Conservation (phyloP, 495 filamentous ascomycete genomes). For the Stereocaulon alpinum region DNA sequence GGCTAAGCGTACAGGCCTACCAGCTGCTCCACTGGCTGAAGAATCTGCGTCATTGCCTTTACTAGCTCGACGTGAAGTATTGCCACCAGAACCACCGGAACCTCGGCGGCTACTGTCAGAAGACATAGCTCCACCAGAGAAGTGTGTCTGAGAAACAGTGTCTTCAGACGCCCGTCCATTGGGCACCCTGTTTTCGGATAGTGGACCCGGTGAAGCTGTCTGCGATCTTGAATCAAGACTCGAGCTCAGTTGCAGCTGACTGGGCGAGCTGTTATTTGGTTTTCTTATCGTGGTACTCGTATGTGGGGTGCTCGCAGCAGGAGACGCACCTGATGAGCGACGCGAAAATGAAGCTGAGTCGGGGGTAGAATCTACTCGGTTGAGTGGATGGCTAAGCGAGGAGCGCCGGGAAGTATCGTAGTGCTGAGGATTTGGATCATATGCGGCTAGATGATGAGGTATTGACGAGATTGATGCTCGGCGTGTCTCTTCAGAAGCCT, state of each 20-base stretch:
- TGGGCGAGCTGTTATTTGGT: constrained; percentile 23
- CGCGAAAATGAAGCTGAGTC: constrained; percentile 19
- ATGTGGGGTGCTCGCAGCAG: constrained; percentile 10
- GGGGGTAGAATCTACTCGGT: constrained; percentile 8
- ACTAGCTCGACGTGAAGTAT: constrained; percentile 15
- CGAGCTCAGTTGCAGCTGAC: constrained; percentile 24
- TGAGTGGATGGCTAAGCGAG: constrained; percentile 16
- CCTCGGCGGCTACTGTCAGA: constrained; percentile 3
- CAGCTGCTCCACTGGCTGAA: constrained; percentile 3
- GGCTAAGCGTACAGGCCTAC: constrained; percentile 7
- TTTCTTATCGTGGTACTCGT: constrained; percentile 16
- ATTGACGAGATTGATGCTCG: constrained; percentile 14
- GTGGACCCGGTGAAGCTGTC: constrained; percentile 2
- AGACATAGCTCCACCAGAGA: neutral
- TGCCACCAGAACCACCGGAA: constrained; percentile 12
- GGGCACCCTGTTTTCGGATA: constrained; percentile 19
- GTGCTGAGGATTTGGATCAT: constrained; percentile 3
- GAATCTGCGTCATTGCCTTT: constrained; percentile 19
- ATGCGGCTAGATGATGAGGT: constrained; percentile 8
- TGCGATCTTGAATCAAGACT: constrained; percentile 14
- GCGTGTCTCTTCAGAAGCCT: constrained; percentile 11
- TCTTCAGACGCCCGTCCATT: constrained; percentile 20
- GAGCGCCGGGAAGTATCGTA: constrained; percentile 17
- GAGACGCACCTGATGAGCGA: constrained; percentile 25
- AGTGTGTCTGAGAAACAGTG: constrained; percentile 19